Percentiles rank a stretch among this genome's conserved stretches.
phyloP scores from a whole-genome alignment of 495 filamentous ascomycete species.

The Penicillium macrosclerotiorum region DNA sequence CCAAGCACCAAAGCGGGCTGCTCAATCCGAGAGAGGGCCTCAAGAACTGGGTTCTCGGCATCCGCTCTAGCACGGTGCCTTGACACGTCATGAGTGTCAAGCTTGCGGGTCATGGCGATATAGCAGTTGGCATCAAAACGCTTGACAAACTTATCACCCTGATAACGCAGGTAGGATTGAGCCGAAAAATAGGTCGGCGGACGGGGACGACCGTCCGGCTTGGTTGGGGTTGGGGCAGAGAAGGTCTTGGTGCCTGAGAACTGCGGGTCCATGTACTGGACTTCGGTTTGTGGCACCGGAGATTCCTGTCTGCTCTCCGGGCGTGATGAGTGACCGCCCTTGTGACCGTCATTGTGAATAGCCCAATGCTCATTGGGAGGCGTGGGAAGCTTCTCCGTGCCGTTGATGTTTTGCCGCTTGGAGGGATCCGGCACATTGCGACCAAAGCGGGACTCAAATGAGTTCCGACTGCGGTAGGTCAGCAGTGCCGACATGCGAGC shows the following conservation, averaged over 20 bases:
- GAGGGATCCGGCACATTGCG: conserved; percentile 86
- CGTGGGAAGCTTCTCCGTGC: conserved; percentile 57
- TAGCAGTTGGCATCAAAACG: conserved; percentile 98
- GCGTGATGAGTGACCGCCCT: conserved; percentile 42
- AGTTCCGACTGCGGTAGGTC: conserved; percentile 94
- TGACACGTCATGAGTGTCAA: conserved; percentile 97
- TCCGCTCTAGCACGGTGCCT: conserved; percentile 55
- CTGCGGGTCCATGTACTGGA: conserved; percentile 67
- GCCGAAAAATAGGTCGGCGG: conserved; percentile 92
- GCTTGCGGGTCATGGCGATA: conserved; percentile 96
- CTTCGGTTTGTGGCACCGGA: conserved; percentile 27
- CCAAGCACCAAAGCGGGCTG: conserved; percentile 89
- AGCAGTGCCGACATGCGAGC: conserved; percentile 95
- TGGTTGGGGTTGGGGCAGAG: conserved; percentile 22
- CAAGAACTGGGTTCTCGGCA: conserved; percentile 54
- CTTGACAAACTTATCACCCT: conserved; percentile 93
- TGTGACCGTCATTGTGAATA: conserved; percentile 95
- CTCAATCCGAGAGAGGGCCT: conserved; percentile 75
- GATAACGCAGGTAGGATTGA: conserved; percentile 97
- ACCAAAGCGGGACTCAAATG: conserved; percentile 93
- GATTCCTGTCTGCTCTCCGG: conserved; percentile 37
- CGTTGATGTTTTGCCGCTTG: conserved; percentile 74
- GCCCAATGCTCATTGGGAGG: conserved; percentile 83
- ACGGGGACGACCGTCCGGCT: conserved; percentile 38
- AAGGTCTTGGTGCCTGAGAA: conserved; percentile 67